phyloP scores from a whole-genome alignment of 164 flowering plant genomes.

The Saururus chinensis region DNA sequence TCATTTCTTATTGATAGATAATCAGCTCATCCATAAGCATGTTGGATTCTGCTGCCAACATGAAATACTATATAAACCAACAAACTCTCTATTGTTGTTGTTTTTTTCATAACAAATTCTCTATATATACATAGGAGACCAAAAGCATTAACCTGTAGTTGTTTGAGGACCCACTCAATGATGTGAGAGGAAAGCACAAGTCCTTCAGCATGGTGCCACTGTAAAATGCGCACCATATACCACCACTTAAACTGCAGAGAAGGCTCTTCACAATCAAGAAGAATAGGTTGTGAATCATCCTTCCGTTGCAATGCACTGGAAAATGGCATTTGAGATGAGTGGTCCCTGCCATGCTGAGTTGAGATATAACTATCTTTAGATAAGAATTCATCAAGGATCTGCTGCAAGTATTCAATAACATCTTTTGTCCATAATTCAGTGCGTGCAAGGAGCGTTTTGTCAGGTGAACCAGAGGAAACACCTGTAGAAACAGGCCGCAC shows the following conservation, averaged over 20 bases:
- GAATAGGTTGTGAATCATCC: constrained; percentile 31
- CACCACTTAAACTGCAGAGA: constrained; percentile 85
- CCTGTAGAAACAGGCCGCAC: constrained; percentile 48
- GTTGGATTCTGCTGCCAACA: too few species aligned
- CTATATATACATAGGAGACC: too few species aligned
- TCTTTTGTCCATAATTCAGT: constrained; percentile 96
- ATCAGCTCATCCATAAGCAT: too few species aligned
- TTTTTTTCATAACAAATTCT: too few species aligned
- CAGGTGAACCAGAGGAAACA: constrained; percentile 59
- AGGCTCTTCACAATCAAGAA: constrained; percentile 55
- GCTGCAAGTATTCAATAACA: constrained; percentile 76
- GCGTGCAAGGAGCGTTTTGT: constrained; percentile 59
- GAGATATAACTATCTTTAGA: constrained; percentile 42
- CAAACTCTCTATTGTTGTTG: too few species aligned
- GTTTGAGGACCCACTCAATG: constrained; percentile 88
- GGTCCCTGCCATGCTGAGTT: constrained; percentile 42
- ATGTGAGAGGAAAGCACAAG: constrained; percentile 68
- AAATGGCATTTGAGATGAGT: constrained; percentile 44
- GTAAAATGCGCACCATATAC: constrained; percentile 84
- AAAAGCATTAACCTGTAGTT: constrained; percentile 45
- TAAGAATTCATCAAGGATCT: constrained; percentile 64
- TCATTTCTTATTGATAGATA: too few species aligned
- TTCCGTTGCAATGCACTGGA: constrained; percentile 42
- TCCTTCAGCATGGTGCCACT: constrained; percentile 88
- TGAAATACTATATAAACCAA: too few species aligned